These are phyloP conservation scores for Russula ochroleuca DNA, from an alignment of 768 basidiomycete genomes.

Conservation along the genomic window DNA sequence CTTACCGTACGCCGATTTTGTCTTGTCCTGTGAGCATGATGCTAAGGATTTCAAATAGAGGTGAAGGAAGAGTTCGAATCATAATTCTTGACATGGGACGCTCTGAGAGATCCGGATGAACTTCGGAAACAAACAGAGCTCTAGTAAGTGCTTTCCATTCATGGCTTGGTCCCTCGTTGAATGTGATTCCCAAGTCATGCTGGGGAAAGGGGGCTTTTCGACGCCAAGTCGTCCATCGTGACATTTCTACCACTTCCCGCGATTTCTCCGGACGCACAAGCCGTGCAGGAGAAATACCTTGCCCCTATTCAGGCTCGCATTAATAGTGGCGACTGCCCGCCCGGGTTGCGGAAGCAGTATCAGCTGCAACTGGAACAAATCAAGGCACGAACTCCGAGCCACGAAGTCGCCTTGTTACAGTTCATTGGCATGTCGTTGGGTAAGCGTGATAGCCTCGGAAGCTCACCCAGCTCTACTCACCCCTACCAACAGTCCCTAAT, in stretches of 20 bases:
- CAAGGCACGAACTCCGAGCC: conserved; percentile 10
- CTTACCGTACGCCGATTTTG: conserved; percentile 6
- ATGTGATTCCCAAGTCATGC: background rate
- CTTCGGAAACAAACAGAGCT: no score
- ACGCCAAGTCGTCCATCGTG: background rate
- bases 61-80: conserved; percentile 16
- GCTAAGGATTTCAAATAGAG: conserved; percentile 4
- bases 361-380: conserved; percentile 19
- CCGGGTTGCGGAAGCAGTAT: conserved; percentile 23
- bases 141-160: no score
- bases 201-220: background rate
- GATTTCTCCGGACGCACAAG: background rate
- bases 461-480: background rate
- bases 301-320: conserved; percentile 7
- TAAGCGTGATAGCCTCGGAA: background rate
- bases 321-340: background rate
- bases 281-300: conserved; percentile 11
- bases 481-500: conserved; percentile 3
- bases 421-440: background rate
- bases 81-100: background rate
- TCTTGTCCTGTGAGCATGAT: background rate
- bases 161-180: no score
- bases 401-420: conserved; percentile 2
- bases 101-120: no score
- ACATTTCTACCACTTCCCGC: conserved; percentile 15